A percentile compares a stretch with the other conserved stretches of the same genome.
Conservation (phyloP, 2,329 filamentous ascomycete species). For the Penicillium palitans region DNA sequence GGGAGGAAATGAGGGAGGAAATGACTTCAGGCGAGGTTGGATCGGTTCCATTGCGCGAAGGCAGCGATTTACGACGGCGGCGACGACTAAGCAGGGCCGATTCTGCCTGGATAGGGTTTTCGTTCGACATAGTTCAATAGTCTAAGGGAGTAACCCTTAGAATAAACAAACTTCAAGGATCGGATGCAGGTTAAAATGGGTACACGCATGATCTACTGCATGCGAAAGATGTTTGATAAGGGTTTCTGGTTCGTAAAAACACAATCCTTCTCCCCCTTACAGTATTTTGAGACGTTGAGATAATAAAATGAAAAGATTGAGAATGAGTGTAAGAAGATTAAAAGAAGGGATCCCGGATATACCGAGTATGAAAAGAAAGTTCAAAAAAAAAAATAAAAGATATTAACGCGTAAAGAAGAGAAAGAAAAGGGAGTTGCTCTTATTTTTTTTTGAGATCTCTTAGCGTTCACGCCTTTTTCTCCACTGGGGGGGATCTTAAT, state of each 20-base stretch:
- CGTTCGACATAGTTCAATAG: slow-evolving; percentile 35
- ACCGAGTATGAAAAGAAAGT: neutral
- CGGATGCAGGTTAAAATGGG: slow-evolving; percentile 26
- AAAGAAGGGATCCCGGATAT: slow-evolving; percentile 3
- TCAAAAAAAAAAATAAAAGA: neutral
- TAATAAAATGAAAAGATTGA: slow-evolving; percentile 7
- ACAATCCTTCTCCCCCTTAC: slow-evolving; percentile 17
- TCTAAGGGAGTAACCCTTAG: slow-evolving; percentile 8
- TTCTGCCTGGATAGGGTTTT: slow-evolving; percentile 28
- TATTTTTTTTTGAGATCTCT: slow-evolving; percentile 9
- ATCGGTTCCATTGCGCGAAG: slow-evolving; percentile 37
- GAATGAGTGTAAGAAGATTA: neutral
- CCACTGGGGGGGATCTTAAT: slow-evolving; percentile 19
- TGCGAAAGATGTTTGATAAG: slow-evolving; percentile 10
- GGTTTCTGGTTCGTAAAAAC: slow-evolving; percentile 3
- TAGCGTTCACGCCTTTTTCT: slow-evolving; percentile 23
- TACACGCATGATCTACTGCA: slow-evolving; percentile 33
- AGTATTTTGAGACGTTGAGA: slow-evolving; percentile 8
- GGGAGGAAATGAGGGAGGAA: slow-evolving; percentile 61
- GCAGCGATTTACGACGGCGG: slow-evolving; percentile 49
- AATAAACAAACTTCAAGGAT: slow-evolving; percentile 15
- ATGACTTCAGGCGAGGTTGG: slow-evolving; percentile 53
- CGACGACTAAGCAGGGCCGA: slow-evolving; percentile 32
- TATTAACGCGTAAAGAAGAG: neutral
- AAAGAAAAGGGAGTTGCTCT: slow-evolving; percentile 7